phyloP scores from a whole-genome alignment of 192 early-diverging fungal genomes.

The Coemansia sp. region DNA sequence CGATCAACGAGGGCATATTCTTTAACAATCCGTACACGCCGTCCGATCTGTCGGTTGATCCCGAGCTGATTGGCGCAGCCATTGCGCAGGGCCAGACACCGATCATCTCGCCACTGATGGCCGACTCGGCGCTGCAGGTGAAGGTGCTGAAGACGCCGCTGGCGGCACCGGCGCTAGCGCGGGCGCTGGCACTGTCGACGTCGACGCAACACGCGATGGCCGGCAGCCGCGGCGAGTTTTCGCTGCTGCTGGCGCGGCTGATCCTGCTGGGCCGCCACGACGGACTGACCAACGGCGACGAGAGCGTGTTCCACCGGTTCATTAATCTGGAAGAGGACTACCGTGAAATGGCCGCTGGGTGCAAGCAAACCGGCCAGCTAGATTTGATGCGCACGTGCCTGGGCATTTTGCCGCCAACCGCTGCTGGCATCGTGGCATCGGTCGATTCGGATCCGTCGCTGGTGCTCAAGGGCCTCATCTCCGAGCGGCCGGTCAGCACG shows the following conservation, averaged over 20 bases:
- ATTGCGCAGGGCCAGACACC: conserved; percentile 65
- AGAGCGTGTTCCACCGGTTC: conserved; percentile 58
- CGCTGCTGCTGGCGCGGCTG: conserved; percentile 66
- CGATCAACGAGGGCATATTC: conserved; percentile 67
- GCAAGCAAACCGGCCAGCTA: conserved; percentile 51
- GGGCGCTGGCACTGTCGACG: conserved; percentile 53
- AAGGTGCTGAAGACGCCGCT: conserved; percentile 35
- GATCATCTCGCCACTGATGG: conserved; percentile 54
- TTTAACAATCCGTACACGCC: conserved; percentile 15
- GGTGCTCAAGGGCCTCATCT: conserved; percentile 51
- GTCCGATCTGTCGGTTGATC: conserved; percentile 29
- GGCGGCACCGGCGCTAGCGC: conserved; percentile 53
- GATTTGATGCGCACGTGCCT: conserved; percentile 65
- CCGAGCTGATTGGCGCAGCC: conserved; percentile 57
- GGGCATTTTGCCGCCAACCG: conserved; percentile 59
- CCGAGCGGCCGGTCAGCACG: conserved; percentile 30
- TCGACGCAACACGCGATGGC: conserved; percentile 48
- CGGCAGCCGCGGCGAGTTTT: conserved; percentile 51
- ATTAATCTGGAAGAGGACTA: conserved; percentile 82
- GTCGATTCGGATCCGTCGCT: conserved; percentile 44
- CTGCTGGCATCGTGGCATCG: conserved; percentile 75
- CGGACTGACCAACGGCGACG: conserved; percentile 46
- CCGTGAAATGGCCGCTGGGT: conserved; percentile 43
- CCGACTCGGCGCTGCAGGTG: conserved; percentile 44
- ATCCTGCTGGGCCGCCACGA: conserved; percentile 50